Evolutionary conservation across 768 basidiomycete species (phyloP).

Genomic region (Termitomyces sp.): DNA sequence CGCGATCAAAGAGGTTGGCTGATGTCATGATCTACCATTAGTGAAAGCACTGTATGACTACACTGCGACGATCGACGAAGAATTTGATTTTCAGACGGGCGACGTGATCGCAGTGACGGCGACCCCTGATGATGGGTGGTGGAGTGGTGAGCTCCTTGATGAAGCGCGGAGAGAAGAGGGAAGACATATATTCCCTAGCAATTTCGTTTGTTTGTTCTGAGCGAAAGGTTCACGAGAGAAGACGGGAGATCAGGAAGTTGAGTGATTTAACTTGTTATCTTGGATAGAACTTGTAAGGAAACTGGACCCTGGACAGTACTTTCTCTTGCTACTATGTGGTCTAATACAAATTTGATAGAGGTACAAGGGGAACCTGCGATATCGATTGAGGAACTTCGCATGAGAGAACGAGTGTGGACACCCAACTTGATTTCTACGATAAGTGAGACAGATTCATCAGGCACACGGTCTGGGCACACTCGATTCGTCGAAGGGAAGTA

Average conservation of each 20-base stretch:
- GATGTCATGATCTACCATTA: slow-evolving; percentile 22
- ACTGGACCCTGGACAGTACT: background rate
- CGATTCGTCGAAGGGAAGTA: no score
- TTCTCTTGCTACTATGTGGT: background rate
- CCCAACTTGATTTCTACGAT: background rate
- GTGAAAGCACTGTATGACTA: slow-evolving; percentile 92
- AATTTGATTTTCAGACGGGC: slow-evolving; percentile 95
- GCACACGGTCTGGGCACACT: no score
- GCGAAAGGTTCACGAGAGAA: background rate
- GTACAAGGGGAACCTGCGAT: background rate
- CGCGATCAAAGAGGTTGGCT: background rate
- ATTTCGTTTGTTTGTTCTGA: slow-evolving; percentile 79
- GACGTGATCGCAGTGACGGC: slow-evolving; percentile 95
- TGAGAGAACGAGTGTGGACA: background rate
- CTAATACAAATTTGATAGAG: slow-evolving; percentile 1
- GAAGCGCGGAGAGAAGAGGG: slow-evolving; percentile 68
- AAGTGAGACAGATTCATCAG: background rate
- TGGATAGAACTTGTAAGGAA: background rate
- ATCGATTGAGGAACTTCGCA: background rate
- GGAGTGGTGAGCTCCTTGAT: slow-evolving; percentile 85
- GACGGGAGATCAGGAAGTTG: background rate
- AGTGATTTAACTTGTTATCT: background rate
- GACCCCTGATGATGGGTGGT: slow-evolving; percentile 97
- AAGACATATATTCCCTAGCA: slow-evolving; percentile 81
- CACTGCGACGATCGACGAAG: slow-evolving; percentile 78